Conservation (phyloP, 73 alveolate genomes). For the Tetrahymena elliotti region DNA sequence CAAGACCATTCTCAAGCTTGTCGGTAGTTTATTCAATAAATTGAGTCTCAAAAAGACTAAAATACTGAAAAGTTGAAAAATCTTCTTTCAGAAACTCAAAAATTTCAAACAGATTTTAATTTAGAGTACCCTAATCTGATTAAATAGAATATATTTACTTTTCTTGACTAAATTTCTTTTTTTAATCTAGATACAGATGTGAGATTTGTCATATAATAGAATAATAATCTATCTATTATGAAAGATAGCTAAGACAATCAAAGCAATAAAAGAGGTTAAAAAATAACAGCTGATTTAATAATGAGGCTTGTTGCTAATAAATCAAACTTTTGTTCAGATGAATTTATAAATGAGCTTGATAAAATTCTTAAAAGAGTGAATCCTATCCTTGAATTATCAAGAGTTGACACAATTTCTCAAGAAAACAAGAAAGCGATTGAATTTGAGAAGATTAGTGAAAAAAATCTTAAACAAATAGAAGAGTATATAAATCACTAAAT, state of each 20-base stretch:
- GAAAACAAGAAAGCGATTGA: not conserved
- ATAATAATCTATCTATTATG: too few relatives aligned
- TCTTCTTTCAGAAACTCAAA: not conserved
- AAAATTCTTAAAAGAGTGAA: too few relatives aligned
- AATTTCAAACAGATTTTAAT: not conserved
- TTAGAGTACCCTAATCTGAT: not conserved
- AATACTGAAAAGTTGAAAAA: not conserved
- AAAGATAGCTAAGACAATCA: too few relatives aligned
- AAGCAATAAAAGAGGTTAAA: too few relatives aligned
- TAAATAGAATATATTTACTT: not conserved
- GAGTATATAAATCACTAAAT: not conserved
- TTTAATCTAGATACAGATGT: not conserved
- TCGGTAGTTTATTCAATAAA: too few relatives aligned
- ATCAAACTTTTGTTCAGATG: not conserved
- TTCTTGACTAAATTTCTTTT: not conserved
- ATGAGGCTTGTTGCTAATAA: not conserved
- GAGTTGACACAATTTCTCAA: not conserved
- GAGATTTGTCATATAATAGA: too few relatives aligned
- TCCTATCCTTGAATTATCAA: not conserved
- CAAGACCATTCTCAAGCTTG: not conserved
- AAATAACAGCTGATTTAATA: not conserved
- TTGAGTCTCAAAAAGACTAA: not conserved
- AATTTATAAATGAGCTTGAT: not conserved
- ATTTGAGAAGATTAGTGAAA: not conserved
- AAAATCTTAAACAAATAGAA: too few relatives aligned